Base-by-base conservation (phyloP, 805 yeast species). In the Kazachstania bromeliacearum region DNA sequence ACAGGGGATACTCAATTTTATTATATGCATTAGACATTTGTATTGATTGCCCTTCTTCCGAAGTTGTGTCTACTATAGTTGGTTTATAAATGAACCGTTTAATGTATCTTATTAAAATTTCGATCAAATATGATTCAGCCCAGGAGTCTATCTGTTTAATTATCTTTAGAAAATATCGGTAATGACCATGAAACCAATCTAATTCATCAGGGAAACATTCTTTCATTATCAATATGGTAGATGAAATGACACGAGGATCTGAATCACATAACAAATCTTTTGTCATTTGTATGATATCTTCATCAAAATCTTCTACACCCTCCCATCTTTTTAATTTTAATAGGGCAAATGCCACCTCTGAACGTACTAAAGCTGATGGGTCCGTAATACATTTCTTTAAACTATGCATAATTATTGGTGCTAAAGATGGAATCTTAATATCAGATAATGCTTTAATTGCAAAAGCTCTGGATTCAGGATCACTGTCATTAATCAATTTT, bases 361-460 rank as follows among this genome's bases (percentile, higher is more conserved):
- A 64, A 43, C 97, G 70, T 3, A 92, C 98, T 12, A 70, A 53
- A 0, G 95, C 77, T 7, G 92, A 77, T 3, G 77, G 68, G 51
- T 92, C 99, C 7, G 69, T 59, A 3, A 73, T 59, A 5, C 81
- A 68, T 49, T 83, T 73, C 44, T 78, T 78, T 44, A 89, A 66
- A 24, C 92, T 81, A 28, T 87, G 66, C 4, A 79, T 53, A 12
- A 87, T 67, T 32, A 92, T 84, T 0, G 95, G 92, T 15, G 79
- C 70, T 27, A 92, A 79, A 6, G 89, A 83, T 2, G 84, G 74
- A 14, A 89, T 83, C 31, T 77, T 70, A 39, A 92, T 79, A n/a
- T 89, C 88, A 2, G 92, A 76, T 49, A 92, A 68, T 10, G 87
- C 78, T 36, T 88, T 69, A 30, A 92, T 71, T 0, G 94, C 79